Evolutionary conservation across 805 yeast species (phyloP).

Genomic region (Candida railenensis): DNA sequence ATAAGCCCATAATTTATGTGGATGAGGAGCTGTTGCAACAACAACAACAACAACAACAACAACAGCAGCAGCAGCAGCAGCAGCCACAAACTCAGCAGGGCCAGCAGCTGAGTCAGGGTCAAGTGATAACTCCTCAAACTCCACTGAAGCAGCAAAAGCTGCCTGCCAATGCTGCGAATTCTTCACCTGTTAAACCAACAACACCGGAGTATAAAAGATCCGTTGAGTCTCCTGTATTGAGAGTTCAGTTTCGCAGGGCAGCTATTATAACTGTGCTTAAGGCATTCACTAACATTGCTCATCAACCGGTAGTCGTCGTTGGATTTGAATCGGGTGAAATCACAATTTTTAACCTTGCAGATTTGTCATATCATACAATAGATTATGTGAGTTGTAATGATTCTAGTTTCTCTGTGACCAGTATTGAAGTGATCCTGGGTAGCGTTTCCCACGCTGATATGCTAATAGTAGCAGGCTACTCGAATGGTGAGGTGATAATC

Average conservation of each 20-base stretch:
- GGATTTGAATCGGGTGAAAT: conserved; percentile 73
- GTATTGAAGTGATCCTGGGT: conserved; percentile 21
- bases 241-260: conserved; percentile 35
- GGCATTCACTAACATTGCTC: conserved; percentile 22
- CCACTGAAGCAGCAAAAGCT: neutral
- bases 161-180: neutral
- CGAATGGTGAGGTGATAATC: conserved; percentile 59
- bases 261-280: conserved; percentile 42
- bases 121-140: conserved; percentile 20
- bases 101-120: conserved; percentile 11
- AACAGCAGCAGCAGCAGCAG: neutral
- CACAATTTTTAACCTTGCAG: conserved; percentile 55
- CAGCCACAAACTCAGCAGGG: conserved; percentile 7
- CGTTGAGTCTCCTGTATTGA: conserved; percentile 43
- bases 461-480: conserved; percentile 56
- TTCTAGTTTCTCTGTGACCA: conserved; percentile 18
- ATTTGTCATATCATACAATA: conserved; percentile 44
- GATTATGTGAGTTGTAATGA: conserved; percentile 40
- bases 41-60: neutral
- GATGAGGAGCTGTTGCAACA: conserved; percentile 13
- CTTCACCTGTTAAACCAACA: neutral
- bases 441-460: conserved; percentile 20
- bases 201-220: neutral
- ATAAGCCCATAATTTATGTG: conserved; percentile 20
- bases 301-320: conserved; percentile 49